Conservation (phyloP, 108 stramenopile species). For the Ochromonas danica region DNA sequence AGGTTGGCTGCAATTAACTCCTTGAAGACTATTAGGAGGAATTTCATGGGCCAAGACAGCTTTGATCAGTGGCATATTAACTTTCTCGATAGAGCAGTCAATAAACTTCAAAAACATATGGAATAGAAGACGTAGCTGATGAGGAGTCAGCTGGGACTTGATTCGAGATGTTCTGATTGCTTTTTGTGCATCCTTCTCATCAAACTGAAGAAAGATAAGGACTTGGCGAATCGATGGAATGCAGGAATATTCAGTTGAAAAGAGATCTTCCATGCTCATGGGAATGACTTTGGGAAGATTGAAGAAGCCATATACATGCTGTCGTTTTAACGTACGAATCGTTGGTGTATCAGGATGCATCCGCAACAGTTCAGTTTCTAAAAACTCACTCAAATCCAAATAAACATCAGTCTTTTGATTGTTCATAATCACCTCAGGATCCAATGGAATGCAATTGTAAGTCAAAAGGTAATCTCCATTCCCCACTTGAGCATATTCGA, state of each 20-base stretch:
- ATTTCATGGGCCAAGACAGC: neutral
- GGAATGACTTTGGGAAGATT: neutral
- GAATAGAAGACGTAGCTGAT: neutral
- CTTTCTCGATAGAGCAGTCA: neutral
- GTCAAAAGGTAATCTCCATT: neutral
- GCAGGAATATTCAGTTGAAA: neutral
- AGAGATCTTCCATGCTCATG: neutral
- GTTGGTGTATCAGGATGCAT: neutral
- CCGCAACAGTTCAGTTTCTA: conserved; percentile 6
- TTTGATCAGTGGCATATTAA: neutral
- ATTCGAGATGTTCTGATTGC: neutral
- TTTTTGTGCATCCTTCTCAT: neutral
- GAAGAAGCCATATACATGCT: conserved; percentile 19
- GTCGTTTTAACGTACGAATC: neutral
- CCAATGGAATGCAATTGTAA: conserved; percentile 1
- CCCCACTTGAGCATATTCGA: conserved; percentile 10
- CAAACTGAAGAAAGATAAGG: neutral
- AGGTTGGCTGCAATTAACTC: neutral
- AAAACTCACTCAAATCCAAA: conserved; percentile 6
- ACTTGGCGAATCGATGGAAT: conserved; percentile 8
- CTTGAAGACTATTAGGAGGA: neutral
- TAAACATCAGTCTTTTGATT: conserved; percentile 6
- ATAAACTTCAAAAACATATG: conserved; percentile 11
- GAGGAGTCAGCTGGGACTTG: neutral
- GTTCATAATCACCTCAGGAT: neutral